Evolutionary conservation across 139 green algal species (phyloP).

Genomic region (Micractinium conductrix): DNA sequence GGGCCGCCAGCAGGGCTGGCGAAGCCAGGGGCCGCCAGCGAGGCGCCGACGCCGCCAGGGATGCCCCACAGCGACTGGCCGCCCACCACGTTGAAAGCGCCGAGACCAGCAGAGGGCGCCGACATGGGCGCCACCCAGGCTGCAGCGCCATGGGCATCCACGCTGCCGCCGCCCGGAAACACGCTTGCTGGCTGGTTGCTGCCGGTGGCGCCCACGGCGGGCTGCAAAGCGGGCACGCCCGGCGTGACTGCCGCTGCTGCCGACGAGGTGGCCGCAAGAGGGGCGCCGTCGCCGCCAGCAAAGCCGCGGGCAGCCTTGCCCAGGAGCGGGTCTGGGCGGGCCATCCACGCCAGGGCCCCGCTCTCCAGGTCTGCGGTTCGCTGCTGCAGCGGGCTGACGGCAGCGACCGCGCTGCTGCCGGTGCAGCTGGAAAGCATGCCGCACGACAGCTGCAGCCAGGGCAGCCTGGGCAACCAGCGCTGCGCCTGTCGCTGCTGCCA

Average conservation of each 20-base stretch:
- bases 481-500: background rate
- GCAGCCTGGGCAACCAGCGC: background rate
- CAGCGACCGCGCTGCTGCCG: background rate
- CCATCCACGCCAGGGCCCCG: conserved; percentile 11
- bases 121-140: background rate
- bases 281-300: too few species aligned
- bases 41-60: background rate
- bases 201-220: too few species aligned
- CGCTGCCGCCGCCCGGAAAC: background rate
- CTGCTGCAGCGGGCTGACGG: background rate
- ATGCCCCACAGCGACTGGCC: background rate
- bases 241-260: background rate
- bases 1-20: background rate
- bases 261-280: too few species aligned
- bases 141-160: background rate
- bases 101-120: background rate
- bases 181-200: background rate
- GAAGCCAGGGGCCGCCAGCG: background rate
- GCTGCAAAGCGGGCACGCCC: background rate
- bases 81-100: background rate
- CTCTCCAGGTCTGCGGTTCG: background rate
- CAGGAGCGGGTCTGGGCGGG: background rate
- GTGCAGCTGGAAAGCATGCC: background rate
- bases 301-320: background rate
- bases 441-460: too few species aligned